Evolutionary conservation across 345 rosid genomes (phyloP).

Genomic region (Aegle marmelos): DNA sequence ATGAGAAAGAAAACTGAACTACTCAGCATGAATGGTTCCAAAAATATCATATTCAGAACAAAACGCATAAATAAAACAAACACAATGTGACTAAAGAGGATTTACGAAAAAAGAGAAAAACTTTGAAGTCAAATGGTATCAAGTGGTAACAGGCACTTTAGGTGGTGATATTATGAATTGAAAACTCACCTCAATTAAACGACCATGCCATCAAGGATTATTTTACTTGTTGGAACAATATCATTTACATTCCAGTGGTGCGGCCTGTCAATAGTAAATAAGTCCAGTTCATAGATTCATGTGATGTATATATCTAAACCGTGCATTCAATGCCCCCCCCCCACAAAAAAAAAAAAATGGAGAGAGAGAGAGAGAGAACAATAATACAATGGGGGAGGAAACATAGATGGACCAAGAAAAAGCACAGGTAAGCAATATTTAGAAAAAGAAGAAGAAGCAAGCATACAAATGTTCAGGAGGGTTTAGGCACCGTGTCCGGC

Average conservation of each 20-base stretch:
- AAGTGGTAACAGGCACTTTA: not conserved
- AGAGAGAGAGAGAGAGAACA: no score
- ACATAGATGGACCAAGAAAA: not conserved
- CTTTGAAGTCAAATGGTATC: not conserved
- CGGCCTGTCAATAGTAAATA: conserved; percentile 18
- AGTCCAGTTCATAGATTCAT: not conserved
- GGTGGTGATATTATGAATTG: not conserved
- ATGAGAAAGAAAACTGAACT: not conserved
- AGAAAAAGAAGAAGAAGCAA: not conserved
- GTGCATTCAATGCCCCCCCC: not conserved
- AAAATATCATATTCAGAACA: not conserved
- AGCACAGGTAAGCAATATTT: not conserved
- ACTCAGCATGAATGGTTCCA: not conserved
- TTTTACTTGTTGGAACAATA: conserved; percentile 8
- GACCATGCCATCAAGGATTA: conserved; percentile 29
- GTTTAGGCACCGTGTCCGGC: conserved; percentile 25
- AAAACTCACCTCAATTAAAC: conserved; percentile 33
- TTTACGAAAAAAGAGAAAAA: not conserved
- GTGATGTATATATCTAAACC: not conserved
- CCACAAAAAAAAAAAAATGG: no score
- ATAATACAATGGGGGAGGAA: not conserved
- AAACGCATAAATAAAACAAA: not conserved
- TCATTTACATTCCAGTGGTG: conserved; percentile 8
- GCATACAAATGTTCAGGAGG: conserved; percentile 27
- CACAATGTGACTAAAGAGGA: not conserved